A percentile compares a stretch with the other conserved stretches of the same genome.
These are phyloP conservation scores for Heliocybe sulcata DNA, from an alignment of 1,284 basidiomycete genomes.

Conservation along the genomic window DNA sequence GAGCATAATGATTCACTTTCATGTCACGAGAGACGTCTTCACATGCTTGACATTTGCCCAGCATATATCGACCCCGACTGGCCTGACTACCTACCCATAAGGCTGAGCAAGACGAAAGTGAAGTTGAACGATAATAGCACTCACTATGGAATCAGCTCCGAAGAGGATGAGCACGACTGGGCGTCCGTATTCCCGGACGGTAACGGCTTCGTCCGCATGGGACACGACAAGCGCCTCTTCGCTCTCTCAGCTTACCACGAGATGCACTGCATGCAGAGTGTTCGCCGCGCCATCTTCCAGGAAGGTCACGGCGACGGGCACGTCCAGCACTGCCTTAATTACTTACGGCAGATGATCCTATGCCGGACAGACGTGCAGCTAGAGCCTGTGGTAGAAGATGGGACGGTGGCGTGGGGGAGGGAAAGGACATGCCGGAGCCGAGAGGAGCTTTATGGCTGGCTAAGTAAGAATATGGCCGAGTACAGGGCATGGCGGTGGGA, in stretches of 20 bases:
- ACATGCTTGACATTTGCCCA: background rate
- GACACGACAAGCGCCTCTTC: conserved; percentile 14
- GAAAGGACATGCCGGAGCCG: background rate
- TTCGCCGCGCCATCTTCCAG: conserved; percentile 7
- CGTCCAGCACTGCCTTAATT: background rate
- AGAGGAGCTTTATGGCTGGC: background rate
- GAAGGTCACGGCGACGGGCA: background rate
- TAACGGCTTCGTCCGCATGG: conserved; percentile 10
- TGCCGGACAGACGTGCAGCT: background rate
- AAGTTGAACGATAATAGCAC: background rate
- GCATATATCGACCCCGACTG: background rate
- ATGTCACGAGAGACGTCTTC: background rate
- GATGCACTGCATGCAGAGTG: conserved; percentile 21
- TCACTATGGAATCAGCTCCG: background rate
- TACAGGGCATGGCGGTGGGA: background rate
- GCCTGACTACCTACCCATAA: background rate
- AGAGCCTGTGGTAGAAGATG: background rate
- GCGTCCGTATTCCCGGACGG: conserved; percentile 7
- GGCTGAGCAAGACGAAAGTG: background rate
- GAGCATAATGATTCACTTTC: background rate
- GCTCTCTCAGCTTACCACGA: conserved; percentile 24
- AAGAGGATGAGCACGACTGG: conserved; percentile 10
- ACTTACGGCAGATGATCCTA: background rate
- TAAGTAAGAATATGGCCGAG: background rate
- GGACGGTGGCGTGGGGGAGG: background rate